A percentile compares a stretch with the other conserved stretches of the same genome.
These are phyloP conservation scores for Fragaria iinumae DNA, from an alignment of 306 rosid species.

Conservation along the genomic window DNA sequence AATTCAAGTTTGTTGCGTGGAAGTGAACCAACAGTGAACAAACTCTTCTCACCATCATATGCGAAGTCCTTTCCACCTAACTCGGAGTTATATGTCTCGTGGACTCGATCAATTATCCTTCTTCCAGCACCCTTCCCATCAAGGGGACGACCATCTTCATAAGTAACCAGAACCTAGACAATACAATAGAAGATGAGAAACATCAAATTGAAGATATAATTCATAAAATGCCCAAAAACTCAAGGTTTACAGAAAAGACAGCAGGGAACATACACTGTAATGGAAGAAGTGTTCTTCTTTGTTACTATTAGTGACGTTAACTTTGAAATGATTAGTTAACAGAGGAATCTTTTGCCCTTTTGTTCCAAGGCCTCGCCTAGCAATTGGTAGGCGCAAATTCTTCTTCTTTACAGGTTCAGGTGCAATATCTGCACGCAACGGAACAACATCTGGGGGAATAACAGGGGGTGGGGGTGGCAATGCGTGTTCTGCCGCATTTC, in stretches of 20 bases:
- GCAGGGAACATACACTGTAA: conserved; percentile 60
- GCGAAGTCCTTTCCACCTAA: conserved; percentile 80
- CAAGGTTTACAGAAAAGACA: background rate
- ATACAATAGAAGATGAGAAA: background rate
- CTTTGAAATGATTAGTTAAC: conserved; percentile 79
- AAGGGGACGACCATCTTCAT: conserved; percentile 91
- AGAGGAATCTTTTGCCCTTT: conserved; percentile 61
- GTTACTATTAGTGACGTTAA: conserved; percentile 39
- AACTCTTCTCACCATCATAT: conserved; percentile 85
- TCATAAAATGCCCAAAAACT: background rate
- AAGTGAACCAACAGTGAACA: conserved; percentile 84
- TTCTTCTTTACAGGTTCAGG: conserved; percentile 50
- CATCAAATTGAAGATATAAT: background rate
- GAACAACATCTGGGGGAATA: conserved; percentile 65
- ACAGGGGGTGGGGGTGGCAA: conserved; percentile 88
- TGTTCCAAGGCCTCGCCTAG: conserved; percentile 57
- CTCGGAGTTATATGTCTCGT: conserved; percentile 70
- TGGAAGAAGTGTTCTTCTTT: conserved; percentile 67
- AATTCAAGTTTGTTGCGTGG: conserved; percentile 84
- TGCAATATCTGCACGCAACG: conserved; percentile 33
- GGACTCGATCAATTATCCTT: conserved; percentile 66
- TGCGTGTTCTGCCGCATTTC: conserved; percentile 24
- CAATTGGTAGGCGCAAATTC: conserved; percentile 53
- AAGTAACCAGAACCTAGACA: conserved; percentile 61
- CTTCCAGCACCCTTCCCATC: conserved; percentile 85